Evolutionary conservation across 2,329 filamentous ascomycete species (phyloP).

Genomic region (Coleophoma eucalyptorum): DNA sequence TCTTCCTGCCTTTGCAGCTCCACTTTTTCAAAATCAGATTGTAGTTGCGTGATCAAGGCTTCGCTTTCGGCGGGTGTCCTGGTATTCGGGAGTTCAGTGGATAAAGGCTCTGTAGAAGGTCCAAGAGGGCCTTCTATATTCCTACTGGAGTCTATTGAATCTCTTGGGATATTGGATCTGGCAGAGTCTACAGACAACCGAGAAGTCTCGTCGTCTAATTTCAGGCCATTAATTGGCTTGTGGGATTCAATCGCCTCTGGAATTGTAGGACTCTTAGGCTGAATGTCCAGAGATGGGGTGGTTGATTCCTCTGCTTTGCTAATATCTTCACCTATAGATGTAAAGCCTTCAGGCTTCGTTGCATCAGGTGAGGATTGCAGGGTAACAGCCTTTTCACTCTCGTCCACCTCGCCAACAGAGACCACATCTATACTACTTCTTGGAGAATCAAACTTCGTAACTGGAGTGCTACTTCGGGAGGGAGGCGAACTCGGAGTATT

Average conservation of each 20-base stretch:
- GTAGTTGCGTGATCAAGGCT: constrained; percentile 32
- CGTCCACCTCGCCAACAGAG: constrained; percentile 10
- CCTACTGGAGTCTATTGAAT: constrained; percentile 18
- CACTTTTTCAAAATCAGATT: constrained; percentile 22
- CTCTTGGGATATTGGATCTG: constrained; percentile 18
- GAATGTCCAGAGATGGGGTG: too few relatives aligned
- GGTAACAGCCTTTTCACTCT: constrained; percentile 2
- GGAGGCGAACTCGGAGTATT: constrained; percentile 41
- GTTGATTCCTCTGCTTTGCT: too few relatives aligned
- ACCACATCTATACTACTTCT: constrained; percentile 40
- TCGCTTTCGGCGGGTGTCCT: constrained; percentile 31
- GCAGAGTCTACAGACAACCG: constrained; percentile 23
- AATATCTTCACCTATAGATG: not conserved
- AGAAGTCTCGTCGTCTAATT: constrained; percentile 3
- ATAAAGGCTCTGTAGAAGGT: constrained; percentile 24
- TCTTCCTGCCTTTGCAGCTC: constrained; percentile 68
- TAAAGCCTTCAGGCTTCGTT: not conserved
- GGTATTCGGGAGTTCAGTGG: constrained; percentile 8
- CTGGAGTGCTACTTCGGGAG: constrained; percentile 51
- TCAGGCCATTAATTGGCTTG: constrained; percentile 13
- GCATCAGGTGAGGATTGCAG: too few relatives aligned
- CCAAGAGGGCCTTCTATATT: constrained; percentile 15
- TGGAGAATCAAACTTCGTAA: constrained; percentile 36
- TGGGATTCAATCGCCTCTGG: not conserved
- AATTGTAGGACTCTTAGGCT: too few relatives aligned